A percentile compares a stretch with the other conserved stretches of the same genome.
Evolutionary conservation across 2,329 filamentous ascomycete genomes (phyloP).

Genomic region (Apiospora arundinis): DNA sequence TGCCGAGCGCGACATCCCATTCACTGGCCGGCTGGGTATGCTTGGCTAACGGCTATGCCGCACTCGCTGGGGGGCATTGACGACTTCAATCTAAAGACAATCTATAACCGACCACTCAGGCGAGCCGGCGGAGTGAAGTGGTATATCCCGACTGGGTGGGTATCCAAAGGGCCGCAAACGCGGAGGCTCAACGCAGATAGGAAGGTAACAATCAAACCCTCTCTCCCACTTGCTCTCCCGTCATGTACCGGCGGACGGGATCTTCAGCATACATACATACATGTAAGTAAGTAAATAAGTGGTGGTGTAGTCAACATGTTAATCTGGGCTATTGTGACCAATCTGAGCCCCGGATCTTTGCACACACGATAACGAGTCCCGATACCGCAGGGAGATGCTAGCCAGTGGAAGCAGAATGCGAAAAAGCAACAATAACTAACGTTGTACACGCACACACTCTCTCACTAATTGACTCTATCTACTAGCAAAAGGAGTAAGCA

Average conservation of each 20-base stretch:
- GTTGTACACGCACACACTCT: neutral
- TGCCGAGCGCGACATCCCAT: neutral
- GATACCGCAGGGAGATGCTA: conserved; percentile 1
- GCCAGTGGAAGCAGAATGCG: conserved; percentile 8
- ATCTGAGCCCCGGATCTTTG: neutral
- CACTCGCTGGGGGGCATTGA: neutral
- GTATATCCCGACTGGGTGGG: conserved; percentile 9
- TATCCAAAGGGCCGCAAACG: conserved; percentile 15
- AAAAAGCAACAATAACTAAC: neutral
- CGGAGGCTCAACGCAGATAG: conserved; percentile 18
- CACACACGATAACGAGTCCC: conserved; percentile 7
- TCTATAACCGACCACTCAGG: conserved; percentile 14
- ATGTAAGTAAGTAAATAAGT: neutral
- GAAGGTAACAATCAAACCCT: conserved; percentile 17
- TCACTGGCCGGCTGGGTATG: neutral
- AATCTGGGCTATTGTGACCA: neutral
- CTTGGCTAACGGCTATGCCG: conserved; percentile 14
- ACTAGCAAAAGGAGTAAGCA: neutral
- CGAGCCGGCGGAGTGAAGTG: neutral
- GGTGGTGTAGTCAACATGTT: neutral
- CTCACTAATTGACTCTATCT: neutral
- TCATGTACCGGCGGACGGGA: conserved; percentile 6
- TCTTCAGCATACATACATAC: neutral
- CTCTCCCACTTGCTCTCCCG: neutral
- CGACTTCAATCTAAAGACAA: conserved; percentile 10